Evolutionary conservation across 192 early-diverging fungal genomes (phyloP).

Genomic region (Coemansia biformis): DNA sequence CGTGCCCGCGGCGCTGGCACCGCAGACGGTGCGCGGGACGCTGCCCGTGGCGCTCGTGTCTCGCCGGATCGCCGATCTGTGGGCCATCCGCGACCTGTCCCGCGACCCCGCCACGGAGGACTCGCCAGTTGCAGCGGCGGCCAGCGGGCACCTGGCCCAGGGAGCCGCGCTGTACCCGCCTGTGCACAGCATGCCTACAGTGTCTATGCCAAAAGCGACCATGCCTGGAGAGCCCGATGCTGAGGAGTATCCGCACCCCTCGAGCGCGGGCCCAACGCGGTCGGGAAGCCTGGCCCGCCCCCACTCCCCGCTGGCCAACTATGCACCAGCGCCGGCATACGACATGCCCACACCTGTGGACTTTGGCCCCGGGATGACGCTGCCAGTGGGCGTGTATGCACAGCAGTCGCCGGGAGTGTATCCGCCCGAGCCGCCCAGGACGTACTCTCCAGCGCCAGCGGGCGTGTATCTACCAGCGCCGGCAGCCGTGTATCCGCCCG

Average conservation of each 20-base stretch:
- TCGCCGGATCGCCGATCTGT: constrained; percentile 18
- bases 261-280: background rate
- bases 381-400: background rate
- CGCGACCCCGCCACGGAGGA: constrained; percentile 3
- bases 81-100: constrained; percentile 20
- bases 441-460: no score
- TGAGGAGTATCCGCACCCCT: no score
- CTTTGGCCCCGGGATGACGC: background rate
- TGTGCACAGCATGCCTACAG: background rate
- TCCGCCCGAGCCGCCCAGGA: no score
- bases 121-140: background rate
- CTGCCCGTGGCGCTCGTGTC: constrained; percentile 29
- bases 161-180: background rate
- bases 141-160: background rate
- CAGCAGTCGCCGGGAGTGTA: background rate
- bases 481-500: no score
- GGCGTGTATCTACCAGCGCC: no score
- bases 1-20: background rate
- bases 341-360: background rate
- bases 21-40: constrained; percentile 17
- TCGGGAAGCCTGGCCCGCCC: background rate
- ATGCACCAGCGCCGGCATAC: background rate
- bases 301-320: background rate
- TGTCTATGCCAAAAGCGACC: background rate
- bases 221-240: background rate